These are phyloP conservation scores for Sporothrix brunneoviolacea DNA, from an alignment of 2,329 filamentous ascomycete species.

Conservation along the genomic window DNA sequence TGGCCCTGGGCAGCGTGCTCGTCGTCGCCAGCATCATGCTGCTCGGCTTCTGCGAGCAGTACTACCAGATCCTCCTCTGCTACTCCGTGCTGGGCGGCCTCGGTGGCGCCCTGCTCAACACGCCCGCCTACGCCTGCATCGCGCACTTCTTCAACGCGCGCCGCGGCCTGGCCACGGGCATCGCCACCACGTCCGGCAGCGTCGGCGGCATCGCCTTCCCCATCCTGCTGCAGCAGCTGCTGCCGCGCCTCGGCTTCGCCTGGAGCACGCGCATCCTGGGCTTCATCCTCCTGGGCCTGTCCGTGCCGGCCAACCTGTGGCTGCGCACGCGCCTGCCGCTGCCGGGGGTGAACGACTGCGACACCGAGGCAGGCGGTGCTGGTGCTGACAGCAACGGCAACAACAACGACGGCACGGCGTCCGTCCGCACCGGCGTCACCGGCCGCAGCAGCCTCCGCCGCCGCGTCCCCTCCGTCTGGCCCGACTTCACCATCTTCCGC, in stretches of 20 bases:
- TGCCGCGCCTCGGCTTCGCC: slow-evolving; percentile 40
- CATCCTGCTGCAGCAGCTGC: slow-evolving; percentile 38
- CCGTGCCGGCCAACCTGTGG: slow-evolving; percentile 41
- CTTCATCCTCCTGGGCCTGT: slow-evolving; percentile 42
- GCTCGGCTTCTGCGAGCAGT: slow-evolving; percentile 61
- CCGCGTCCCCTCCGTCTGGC: slow-evolving; percentile 34
- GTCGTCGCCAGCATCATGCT: slow-evolving; percentile 57
- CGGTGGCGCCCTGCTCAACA: slow-evolving; percentile 70
- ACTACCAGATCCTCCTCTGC: slow-evolving; percentile 74
- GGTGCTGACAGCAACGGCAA: neutral
- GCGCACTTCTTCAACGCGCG: slow-evolving; percentile 73
- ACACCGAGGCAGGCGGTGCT: slow-evolving; percentile 15
- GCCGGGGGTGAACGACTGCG: slow-evolving; percentile 37
- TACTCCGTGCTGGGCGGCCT: slow-evolving; percentile 68
- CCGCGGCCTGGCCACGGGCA: slow-evolving; percentile 69
- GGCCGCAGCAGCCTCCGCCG: neutral
- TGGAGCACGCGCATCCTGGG: slow-evolving; percentile 45
- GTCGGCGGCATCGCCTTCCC: slow-evolving; percentile 63
- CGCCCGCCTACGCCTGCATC: slow-evolving; percentile 65
- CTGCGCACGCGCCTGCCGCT: slow-evolving; percentile 44
- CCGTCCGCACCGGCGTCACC: slow-evolving; percentile 48
- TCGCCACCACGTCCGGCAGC: slow-evolving; percentile 67
- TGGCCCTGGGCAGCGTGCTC: slow-evolving; percentile 56
- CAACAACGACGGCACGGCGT: neutral
- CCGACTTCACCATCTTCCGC: slow-evolving; percentile 56